A percentile compares a stretch with the other conserved stretches of the same genome.
These are phyloP conservation scores for Westerdykella sp. DNA, from an alignment of 2,329 filamentous ascomycete genomes.

Conservation along the genomic window DNA sequence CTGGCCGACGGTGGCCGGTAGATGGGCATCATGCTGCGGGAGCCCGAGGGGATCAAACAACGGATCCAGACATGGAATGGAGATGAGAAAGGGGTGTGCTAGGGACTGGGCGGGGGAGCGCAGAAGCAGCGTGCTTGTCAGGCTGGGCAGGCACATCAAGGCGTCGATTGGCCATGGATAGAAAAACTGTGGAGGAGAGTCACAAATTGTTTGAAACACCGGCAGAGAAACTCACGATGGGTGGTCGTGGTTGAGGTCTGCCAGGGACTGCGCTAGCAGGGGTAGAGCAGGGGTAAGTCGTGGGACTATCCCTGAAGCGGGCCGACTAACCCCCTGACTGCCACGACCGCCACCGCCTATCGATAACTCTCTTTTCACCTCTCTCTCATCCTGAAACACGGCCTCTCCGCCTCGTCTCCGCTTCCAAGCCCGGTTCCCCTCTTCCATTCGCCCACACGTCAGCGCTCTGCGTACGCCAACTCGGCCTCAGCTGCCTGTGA, in stretches of 20 bases:
- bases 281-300: neutral
- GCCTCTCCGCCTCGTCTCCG: neutral
- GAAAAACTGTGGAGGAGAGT: slow-evolving; percentile 8
- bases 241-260: neutral
- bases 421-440: no score
- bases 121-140: no score
- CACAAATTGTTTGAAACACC: slow-evolving; percentile 29
- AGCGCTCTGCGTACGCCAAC: no score
- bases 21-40: slow-evolving; percentile 16
- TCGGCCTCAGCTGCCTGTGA: no score
- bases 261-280: neutral
- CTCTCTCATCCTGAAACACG: slow-evolving; percentile 1
- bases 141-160: slow-evolving; percentile 23
- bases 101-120: no score
- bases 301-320: neutral
- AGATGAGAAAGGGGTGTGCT: slow-evolving; percentile 7
- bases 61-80: slow-evolving; percentile 21
- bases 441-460: no score
- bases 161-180: slow-evolving; percentile 17
- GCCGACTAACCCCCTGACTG: no score
- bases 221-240: slow-evolving; percentile 8
- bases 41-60: slow-evolving; percentile 13
- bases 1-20: slow-evolving; percentile 14
- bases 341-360: slow-evolving; percentile 2
- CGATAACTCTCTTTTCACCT: slow-evolving; percentile 4